phyloP scores from a whole-genome alignment of 495 filamentous ascomycete species.

The Thozetella sp. region DNA sequence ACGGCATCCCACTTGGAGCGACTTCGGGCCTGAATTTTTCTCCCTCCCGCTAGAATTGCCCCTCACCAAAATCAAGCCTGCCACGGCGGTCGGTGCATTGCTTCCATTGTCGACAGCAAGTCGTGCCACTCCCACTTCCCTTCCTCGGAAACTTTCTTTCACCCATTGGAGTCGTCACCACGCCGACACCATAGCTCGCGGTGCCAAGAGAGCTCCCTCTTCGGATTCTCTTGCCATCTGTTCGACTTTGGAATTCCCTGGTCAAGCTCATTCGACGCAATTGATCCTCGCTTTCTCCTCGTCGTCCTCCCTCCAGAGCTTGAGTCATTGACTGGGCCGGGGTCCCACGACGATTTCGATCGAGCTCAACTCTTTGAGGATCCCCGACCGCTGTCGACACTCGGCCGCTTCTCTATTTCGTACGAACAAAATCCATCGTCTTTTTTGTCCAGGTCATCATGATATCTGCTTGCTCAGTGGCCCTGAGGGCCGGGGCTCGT shows the following conservation, averaged over 20 bases:
- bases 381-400: background rate
- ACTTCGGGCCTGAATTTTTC: conserved; percentile 37
- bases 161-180: background rate
- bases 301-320: background rate
- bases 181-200: background rate
- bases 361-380: background rate
- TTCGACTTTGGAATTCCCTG: background rate
- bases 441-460: too few species aligned
- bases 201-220: background rate
- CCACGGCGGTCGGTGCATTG: conserved; percentile 1
- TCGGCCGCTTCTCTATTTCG: background rate
- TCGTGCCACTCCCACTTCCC: background rate
- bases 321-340: conserved; percentile 1
- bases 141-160: background rate
- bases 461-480: conserved; percentile 34
- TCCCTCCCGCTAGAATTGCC: conserved; percentile 25
- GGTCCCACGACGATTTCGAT: background rate
- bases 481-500: conserved; percentile 44
- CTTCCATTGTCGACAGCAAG: background rate
- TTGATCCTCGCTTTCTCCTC: conserved; percentile 1
- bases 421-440: background rate
- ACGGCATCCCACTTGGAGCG: conserved; percentile 16
- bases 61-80: conserved; percentile 14
- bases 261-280: background rate
- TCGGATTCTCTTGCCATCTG: background rate